Conservation (phyloP, 2,329 filamentous ascomycete genomes). For the Colletotrichum sidae region DNA sequence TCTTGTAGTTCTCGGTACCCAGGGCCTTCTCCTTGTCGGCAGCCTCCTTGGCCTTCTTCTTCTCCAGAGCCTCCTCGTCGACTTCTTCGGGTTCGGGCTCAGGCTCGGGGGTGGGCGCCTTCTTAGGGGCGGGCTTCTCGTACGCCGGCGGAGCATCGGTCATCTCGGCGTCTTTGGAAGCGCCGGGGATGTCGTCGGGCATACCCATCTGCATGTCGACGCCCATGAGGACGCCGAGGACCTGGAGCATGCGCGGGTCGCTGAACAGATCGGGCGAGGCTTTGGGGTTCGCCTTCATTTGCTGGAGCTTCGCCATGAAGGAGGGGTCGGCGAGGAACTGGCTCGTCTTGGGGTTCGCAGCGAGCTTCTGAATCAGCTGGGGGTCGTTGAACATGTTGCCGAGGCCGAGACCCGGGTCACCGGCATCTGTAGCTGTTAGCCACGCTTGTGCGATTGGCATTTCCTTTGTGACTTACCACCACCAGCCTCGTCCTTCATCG, state of each 20-base stretch:
- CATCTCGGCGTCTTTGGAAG: slow-evolving; percentile 79
- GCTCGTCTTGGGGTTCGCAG: slow-evolving; percentile 93
- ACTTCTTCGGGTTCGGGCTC: slow-evolving; percentile 75
- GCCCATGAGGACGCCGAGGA: slow-evolving; percentile 92
- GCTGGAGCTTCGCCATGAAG: slow-evolving; percentile 92
- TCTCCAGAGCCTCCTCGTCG: slow-evolving; percentile 85
- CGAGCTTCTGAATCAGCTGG: slow-evolving; percentile 88
- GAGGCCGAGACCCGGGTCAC: slow-evolving; percentile 80
- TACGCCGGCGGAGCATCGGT: slow-evolving; percentile 67
- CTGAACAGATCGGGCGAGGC: slow-evolving; percentile 83
- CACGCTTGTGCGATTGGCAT: neutral
- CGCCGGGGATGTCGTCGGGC: slow-evolving; percentile 49
- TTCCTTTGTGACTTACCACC: slow-evolving; percentile 21
- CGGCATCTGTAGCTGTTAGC: slow-evolving; percentile 48
- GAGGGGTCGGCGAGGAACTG: slow-evolving; percentile 80
- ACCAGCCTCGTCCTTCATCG: slow-evolving; percentile 80
- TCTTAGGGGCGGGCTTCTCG: slow-evolving; percentile 62
- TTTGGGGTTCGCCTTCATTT: slow-evolving; percentile 83
- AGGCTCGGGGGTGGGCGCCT: slow-evolving; percentile 66
- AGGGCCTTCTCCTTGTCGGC: slow-evolving; percentile 95
- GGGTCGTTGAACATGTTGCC: slow-evolving; percentile 96
- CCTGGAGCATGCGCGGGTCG: slow-evolving; percentile 92
- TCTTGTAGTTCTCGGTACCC: slow-evolving; percentile 97
- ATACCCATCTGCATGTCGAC: slow-evolving; percentile 80
- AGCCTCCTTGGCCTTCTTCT: slow-evolving; percentile 90